These are phyloP conservation scores for Hirsutella thompsonii DNA, from an alignment of 2,329 filamentous ascomycete species.

Conservation along the genomic window DNA sequence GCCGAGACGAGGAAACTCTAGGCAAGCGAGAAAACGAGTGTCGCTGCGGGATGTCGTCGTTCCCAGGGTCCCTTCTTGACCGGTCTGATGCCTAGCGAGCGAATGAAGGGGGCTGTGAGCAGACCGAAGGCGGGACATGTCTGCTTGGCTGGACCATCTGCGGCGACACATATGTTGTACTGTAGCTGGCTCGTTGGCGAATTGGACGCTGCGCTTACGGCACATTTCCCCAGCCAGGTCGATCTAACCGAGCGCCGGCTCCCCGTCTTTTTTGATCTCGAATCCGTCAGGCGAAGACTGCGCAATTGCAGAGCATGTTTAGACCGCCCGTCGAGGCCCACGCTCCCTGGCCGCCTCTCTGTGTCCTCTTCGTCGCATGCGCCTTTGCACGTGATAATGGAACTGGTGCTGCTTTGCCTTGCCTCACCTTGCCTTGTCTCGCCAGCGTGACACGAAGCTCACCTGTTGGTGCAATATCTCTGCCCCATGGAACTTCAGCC, in stretches of 20 bases:
- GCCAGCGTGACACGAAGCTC: neutral
- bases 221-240: neutral
- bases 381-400: neutral
- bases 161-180: too few species aligned
- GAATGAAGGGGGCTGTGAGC: slow-evolving; percentile 5
- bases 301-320: too few species aligned
- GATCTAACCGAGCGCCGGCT: neutral
- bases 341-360: too few species aligned
- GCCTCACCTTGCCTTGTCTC: neutral
- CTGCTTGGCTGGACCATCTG: neutral
- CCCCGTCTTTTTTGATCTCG: neutral
- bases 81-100: slow-evolving; percentile 1
- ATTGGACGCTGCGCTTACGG: too few species aligned
- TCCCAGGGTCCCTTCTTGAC: slow-evolving; percentile 3
- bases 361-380: neutral
- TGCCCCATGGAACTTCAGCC: too few species aligned
- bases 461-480: too few species aligned
- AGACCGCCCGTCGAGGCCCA: too few species aligned
- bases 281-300: too few species aligned
- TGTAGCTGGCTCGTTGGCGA: too few species aligned
- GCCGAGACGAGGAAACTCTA: neutral
- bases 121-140: neutral
- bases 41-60: neutral
- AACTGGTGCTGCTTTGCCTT: neutral
- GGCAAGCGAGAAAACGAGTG: neutral